Base-by-base conservation (phyloP, 345 rosid species). In the Toxicodendron radicans region DNA sequence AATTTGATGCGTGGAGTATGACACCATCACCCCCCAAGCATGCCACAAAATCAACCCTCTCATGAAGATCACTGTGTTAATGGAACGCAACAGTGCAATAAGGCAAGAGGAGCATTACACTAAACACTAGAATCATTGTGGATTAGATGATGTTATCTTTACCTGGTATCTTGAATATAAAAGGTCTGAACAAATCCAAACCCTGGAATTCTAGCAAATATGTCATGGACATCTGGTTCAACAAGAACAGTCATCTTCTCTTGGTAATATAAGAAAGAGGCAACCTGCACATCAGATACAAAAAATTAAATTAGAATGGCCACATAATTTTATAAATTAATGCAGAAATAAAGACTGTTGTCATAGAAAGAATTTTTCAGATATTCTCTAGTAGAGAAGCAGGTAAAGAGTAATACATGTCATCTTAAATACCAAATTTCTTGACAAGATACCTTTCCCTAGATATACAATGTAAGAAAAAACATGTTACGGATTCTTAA, bases 11-110 rank as follows among this genome's bases (percentile, higher is more conserved):
- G 75, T 95, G 99, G 63, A 95, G 81, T 77, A 95, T 95, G 69
- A 95, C 99, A 57, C 99, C 99, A 78, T 95, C 99, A 24, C 99
- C 99, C 23, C 99, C 99, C 87, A 95, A 82, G 85, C 99, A 95
- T 76, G 94, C 95, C 69, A 95, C 97, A 70, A 95, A 91, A 87
- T 95, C 99, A 81, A 95, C 93, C 87, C 97, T 87, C 89, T 91
- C 97, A 71, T 95, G 98, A 59, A 95, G 99, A 87, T 92, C 94
- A 69, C 99, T 95, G 83, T 73, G 76, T 75, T 69, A 76, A 73
- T 51, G 64, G 67, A 54, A 75, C 27, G 35, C 45, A 48, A 73
- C 30, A 30, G 53, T 54, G 58, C 61, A 57, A 51, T 46, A 49
- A 64, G 79, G 56, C 10, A 66, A 30, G 58, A 62, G 21, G 51